phyloP scores from a whole-genome alignment of 1,139 yeast species.

The Taphrina confusa region DNA sequence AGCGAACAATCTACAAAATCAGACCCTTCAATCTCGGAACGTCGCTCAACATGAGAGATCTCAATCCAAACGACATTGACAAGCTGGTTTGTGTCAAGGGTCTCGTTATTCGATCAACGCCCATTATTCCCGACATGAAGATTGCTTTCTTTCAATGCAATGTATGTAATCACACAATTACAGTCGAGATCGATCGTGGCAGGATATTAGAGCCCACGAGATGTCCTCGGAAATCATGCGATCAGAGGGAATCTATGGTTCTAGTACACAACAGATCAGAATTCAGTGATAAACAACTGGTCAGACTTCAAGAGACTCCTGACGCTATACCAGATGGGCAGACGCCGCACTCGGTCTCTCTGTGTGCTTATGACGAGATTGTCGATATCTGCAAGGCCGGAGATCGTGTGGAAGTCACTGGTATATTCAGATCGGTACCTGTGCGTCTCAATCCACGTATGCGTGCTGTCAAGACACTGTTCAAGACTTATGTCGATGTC shows the following conservation, averaged over 20 bases:
- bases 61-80: conserved; percentile 89
- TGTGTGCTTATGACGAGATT: conserved; percentile 92
- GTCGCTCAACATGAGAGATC: conserved; percentile 69
- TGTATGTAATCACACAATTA: conserved; percentile 90
- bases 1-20: conserved; percentile 73
- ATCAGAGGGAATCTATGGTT: conserved; percentile 84
- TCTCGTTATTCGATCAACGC: conserved; percentile 79
- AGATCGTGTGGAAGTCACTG: conserved; percentile 93
- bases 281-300: conserved; percentile 92
- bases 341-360: conserved; percentile 92
- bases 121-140: conserved; percentile 97
- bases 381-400: conserved; percentile 96
- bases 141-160: conserved; percentile 94
- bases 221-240: conserved; percentile 87
- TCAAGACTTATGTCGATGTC: conserved; percentile 90
- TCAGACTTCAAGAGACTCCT: conserved; percentile 94
- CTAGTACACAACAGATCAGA: conserved; percentile 87
- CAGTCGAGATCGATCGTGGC: conserved; percentile 92
- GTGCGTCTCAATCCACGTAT: conserved; percentile 84
- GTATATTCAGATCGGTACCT: conserved; percentile 89
- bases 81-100: conserved; percentile 91
- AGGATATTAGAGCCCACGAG: conserved; percentile 87
- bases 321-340: conserved; percentile 99
- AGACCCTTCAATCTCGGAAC: conserved; percentile 72
- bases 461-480: conserved; percentile 77